phyloP scores from a whole-genome alignment of 202 grass and related monocot species.

The Setaria viridis region DNA sequence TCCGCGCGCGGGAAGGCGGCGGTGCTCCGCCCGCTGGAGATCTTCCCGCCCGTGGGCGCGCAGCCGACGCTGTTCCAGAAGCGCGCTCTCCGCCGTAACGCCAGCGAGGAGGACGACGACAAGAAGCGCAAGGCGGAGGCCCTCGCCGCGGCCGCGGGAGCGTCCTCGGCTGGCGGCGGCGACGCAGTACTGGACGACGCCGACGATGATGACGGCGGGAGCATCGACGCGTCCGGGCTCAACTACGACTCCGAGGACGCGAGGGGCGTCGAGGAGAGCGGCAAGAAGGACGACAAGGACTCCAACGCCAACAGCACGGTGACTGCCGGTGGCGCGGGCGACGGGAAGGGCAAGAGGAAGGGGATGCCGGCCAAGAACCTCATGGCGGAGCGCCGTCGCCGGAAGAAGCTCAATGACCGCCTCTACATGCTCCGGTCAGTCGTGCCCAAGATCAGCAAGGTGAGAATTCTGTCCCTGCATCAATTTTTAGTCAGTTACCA shows the following conservation, averaged over 20 bases:
- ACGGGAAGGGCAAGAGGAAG: constrained; percentile 89
- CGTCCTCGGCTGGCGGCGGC: constrained; percentile 16
- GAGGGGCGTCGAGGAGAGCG: constrained; percentile 65
- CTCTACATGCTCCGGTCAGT: constrained; percentile 98
- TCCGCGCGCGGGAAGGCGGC: constrained; percentile 64
- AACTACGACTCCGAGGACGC: constrained; percentile 87
- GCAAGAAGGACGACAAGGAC: constrained; percentile 64
- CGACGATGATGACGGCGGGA: constrained; percentile 64
- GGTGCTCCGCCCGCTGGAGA: constrained; percentile 83
- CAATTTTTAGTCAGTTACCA: background rate
- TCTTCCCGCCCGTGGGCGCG: constrained; percentile 72
- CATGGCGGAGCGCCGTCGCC: constrained; percentile 93
- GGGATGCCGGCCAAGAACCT: constrained; percentile 95
- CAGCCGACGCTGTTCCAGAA: constrained; percentile 97
- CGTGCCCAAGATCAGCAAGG: constrained; percentile 99
- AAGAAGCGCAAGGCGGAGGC: constrained; percentile 53
- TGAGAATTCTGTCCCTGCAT: constrained; percentile 46
- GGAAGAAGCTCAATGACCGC: constrained; percentile 98
- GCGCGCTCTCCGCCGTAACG: constrained; percentile 80
- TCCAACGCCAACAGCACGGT: constrained; percentile 81
- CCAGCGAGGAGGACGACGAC: constrained; percentile 60
- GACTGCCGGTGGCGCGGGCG: constrained; percentile 48
- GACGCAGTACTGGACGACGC: constrained; percentile 48
- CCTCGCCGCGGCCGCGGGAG: background rate
- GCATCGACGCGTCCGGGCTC: constrained; percentile 72